These are phyloP conservation scores for Mycena chlorophos DNA, from an alignment of 768 basidiomycete genomes.

Conservation along the genomic window DNA sequence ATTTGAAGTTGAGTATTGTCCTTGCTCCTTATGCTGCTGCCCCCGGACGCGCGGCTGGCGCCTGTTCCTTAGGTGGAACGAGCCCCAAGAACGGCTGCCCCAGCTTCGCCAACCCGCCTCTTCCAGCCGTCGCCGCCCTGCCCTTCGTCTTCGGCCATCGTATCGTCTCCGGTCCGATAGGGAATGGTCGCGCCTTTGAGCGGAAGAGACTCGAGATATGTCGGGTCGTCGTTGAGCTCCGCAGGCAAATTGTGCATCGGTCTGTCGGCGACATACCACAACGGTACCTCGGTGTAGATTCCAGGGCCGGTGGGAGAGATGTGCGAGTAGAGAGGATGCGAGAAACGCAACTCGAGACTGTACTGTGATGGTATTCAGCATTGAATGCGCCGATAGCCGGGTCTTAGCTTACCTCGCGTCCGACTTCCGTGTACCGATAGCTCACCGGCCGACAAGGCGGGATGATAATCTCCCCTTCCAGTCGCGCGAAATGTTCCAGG, in stretches of 20 bases:
- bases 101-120: slow-evolving; percentile 16
- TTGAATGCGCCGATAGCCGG: background rate
- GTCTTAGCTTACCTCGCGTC: slow-evolving; percentile 16
- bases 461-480: slow-evolving; percentile 18
- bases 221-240: slow-evolving; percentile 12
- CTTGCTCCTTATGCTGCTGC: too few species aligned
- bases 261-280: slow-evolving; percentile 20
- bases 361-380: slow-evolving; percentile 5
- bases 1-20: too few species aligned
- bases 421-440: slow-evolving; percentile 22
- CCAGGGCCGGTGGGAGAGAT: slow-evolving; percentile 21
- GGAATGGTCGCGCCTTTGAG: slow-evolving; percentile 17
- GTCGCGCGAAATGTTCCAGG: slow-evolving; percentile 14
- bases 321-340: slow-evolving; percentile 18
- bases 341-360: slow-evolving; percentile 17
- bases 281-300: slow-evolving; percentile 18
- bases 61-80: slow-evolving; percentile 4
- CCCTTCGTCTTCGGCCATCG: slow-evolving; percentile 18
- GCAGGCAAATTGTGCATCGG: background rate
- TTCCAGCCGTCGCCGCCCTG: slow-evolving; percentile 4
- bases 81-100: slow-evolving; percentile 17
- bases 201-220: slow-evolving; percentile 14
- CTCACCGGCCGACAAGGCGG: slow-evolving; percentile 22
- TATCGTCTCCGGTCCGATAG: slow-evolving; percentile 2
- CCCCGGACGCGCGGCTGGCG: slow-evolving; percentile 1